phyloP scores from a whole-genome alignment of 2,329 filamentous ascomycete species.

The Apiospora koreana region DNA sequence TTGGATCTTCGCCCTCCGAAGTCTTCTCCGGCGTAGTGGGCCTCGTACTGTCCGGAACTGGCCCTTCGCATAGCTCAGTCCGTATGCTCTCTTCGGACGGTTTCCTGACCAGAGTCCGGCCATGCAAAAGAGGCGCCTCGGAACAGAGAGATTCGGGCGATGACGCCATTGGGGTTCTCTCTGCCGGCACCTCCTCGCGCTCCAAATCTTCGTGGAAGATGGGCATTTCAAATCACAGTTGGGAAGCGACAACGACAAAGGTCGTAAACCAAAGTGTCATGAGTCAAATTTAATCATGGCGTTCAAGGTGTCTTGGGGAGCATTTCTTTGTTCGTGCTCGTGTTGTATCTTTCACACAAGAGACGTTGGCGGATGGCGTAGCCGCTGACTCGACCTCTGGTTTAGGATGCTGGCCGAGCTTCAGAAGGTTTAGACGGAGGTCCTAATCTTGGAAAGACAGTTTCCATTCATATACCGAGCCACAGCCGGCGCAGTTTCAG shows the following conservation, averaged over 20 bases:
- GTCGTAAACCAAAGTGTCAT: not conserved
- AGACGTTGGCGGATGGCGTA: not conserved
- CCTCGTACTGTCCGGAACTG: slow-evolving; percentile 45
- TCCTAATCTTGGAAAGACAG: not conserved
- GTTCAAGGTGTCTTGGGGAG: not conserved
- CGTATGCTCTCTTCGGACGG: slow-evolving; percentile 62
- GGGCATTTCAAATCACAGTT: slow-evolving; percentile 47
- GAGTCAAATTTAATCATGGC: not conserved
- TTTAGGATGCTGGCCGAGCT: not conserved
- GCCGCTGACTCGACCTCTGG: not conserved
- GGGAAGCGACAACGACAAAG: not conserved
- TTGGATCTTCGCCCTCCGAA: slow-evolving; percentile 30
- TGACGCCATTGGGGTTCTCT: slow-evolving; percentile 12
- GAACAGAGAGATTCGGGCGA: not conserved
- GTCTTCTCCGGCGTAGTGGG: slow-evolving; percentile 34
- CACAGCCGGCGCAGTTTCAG: not conserved
- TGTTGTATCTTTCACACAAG: not conserved
- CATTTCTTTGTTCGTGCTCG: not conserved
- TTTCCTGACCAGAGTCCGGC: slow-evolving; percentile 29
- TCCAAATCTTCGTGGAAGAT: slow-evolving; percentile 57
- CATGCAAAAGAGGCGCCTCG: not conserved
- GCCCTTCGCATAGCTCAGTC: slow-evolving; percentile 63
- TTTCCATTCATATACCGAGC: not conserved
- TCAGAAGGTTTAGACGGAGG: slow-evolving; percentile 2
- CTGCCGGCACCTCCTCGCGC: slow-evolving; percentile 32